A percentile compares a stretch with the other conserved stretches of the same genome.
These are phyloP conservation scores for Tetrahymena borealis DNA, from an alignment of 73 alveolate genomes.

Conservation along the genomic window DNA sequence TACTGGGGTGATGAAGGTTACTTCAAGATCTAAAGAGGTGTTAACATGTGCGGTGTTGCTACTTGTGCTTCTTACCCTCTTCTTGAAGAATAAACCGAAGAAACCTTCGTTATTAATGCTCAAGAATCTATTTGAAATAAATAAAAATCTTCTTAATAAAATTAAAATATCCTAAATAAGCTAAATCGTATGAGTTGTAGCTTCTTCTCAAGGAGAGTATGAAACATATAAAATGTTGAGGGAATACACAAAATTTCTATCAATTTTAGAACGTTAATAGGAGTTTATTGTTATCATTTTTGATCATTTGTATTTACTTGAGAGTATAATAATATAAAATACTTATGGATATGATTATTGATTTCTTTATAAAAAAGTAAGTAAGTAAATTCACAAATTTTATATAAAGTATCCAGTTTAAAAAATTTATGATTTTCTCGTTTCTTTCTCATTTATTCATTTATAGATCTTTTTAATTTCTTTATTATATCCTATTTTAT, in stretches of 20 bases:
- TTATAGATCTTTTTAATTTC: neutral
- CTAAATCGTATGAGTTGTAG: no score
- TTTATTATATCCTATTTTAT: neutral
- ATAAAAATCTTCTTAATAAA: neutral
- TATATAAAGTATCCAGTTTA: neutral
- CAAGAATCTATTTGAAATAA: neutral
- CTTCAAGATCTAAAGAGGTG: slow-evolving; percentile 31
- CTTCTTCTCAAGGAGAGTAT: no score
- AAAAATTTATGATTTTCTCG: neutral
- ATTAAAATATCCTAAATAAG: neutral
- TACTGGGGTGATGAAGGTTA: slow-evolving; percentile 55
- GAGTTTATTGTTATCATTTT: neutral
- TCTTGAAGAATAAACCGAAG: neutral
- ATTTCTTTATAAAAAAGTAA: neutral
- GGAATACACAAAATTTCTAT: no score
- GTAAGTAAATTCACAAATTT: neutral
- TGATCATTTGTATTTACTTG: neutral
- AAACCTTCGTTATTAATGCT: no score
- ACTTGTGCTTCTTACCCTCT: neutral
- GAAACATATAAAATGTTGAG: no score
- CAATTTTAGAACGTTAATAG: no score
- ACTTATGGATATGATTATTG: neutral
- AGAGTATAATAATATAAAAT: neutral
- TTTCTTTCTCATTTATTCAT: no score
- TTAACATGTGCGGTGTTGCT: slow-evolving; percentile 32